Evolutionary conservation across 1,284 basidiomycete genomes (phyloP).

Genomic region (Cutaneotrichosporon sp.): DNA sequence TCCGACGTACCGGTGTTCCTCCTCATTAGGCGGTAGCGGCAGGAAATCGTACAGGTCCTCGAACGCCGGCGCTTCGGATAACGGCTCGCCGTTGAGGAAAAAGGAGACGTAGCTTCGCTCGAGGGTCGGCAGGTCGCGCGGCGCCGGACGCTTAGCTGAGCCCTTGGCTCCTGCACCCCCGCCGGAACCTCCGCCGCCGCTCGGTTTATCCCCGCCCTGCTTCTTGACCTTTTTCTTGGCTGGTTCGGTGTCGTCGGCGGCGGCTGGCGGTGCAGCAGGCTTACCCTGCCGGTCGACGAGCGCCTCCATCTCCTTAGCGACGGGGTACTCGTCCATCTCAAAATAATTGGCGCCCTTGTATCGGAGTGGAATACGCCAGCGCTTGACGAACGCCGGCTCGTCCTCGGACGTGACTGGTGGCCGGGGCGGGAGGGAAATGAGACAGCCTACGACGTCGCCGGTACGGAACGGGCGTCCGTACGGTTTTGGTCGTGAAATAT

Average conservation of each 20-base stretch:
- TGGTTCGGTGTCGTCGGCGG: constrained; percentile 14
- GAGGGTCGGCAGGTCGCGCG: constrained; percentile 58
- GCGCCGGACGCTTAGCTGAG: not conserved
- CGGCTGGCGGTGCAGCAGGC: constrained; percentile 25
- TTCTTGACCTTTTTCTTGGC: constrained; percentile 51
- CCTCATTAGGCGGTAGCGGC: constrained; percentile 59
- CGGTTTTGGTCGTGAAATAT: constrained; percentile 68
- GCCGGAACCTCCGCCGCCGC: not conserved
- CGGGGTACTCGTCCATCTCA: constrained; percentile 84
- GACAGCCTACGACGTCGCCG: constrained; percentile 84
- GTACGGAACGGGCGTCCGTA: constrained; percentile 69
- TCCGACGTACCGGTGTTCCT: not conserved
- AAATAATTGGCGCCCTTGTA: constrained; percentile 97
- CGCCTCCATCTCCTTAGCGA: constrained; percentile 88
- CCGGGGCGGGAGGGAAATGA: constrained; percentile 60
- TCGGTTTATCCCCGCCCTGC: constrained; percentile 14
- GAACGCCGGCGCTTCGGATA: constrained; percentile 67
- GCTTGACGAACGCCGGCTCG: constrained; percentile 67
- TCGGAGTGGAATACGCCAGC: constrained; percentile 85
- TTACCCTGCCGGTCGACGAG: constrained; percentile 63
- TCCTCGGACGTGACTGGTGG: constrained; percentile 52
- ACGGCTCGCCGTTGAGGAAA: constrained; percentile 84
- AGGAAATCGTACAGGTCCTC: constrained; percentile 84
- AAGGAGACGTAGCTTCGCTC: constrained; percentile 73
- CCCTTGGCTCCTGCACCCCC: not conserved